Base-by-base conservation (phyloP, 768 basidiomycete species). In the Amanita brunnescens region DNA sequence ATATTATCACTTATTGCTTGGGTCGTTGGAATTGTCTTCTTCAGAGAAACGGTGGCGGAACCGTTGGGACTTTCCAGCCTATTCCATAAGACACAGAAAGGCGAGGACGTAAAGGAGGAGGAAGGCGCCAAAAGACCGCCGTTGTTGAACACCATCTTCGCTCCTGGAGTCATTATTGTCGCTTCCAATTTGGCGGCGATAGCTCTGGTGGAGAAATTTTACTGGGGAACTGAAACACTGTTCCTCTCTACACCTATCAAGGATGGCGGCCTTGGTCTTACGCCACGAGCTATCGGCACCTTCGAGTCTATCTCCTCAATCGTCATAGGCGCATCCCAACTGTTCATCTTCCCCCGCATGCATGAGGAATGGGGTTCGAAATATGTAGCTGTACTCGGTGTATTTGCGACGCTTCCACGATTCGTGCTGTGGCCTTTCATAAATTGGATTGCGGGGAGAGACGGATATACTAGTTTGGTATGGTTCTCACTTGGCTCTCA, bases 221-320 rank as follows among this genome's bases (percentile, higher is more conserved):
- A 76, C 54, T 74, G 75, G 41, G 74, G 79, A 6, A 61, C 86
- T 10, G 76, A 79, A 23, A 84, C 86, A 0, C 64, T 86, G 18
- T 84, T 85, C 63, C 72, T 76, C 53, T 76, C 83, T 8, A 86
- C 81, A 0, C 83, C 87, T 0, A 62, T 79, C 40, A 64, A 65
- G 8, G 67, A 78, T 2, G 85, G 86, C 18, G 85, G 85, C 0
- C 72, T 85, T 13, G 81, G 79, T 8, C 64, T 85, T 73, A 16
- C 82, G 16, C 42, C 42, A 24, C 42, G 85, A 2, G 66, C 74
- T 6, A 87, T 86, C 34, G 85, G 85, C 5, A 66, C 67, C 18
- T 75, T 82, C 47, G 66, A 84, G 6, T 71, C 75, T 2, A 42
- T 65, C 2, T 78, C 68, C 53, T 82, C 81, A 5, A 57, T 81